Conservation (phyloP, 1,284 basidiomycete genomes). For the Boletus coffeatus region DNA sequence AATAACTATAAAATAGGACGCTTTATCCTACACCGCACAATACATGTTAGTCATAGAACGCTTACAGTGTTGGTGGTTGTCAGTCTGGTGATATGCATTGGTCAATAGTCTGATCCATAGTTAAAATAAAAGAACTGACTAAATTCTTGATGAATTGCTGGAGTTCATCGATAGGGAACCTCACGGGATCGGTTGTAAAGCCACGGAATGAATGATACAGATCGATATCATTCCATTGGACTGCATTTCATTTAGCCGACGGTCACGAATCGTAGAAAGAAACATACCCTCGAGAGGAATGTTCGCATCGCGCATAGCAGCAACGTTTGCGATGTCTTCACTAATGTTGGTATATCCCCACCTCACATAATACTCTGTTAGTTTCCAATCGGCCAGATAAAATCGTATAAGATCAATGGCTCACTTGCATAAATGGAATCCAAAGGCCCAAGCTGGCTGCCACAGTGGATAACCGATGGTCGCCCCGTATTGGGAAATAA, state of each 20-base stretch:
- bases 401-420: neutral
- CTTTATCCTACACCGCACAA: neutral
- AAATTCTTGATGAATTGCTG: slow-evolving; percentile 51
- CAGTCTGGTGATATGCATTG: slow-evolving; percentile 27
- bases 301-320: slow-evolving; percentile 53
- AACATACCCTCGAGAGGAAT: slow-evolving; percentile 59
- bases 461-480: slow-evolving; percentile 58
- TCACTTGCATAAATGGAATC: slow-evolving; percentile 65
- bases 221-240: slow-evolving; percentile 58
- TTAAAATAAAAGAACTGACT: slow-evolving; percentile 23
- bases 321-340: slow-evolving; percentile 46
- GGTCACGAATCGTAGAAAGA: neutral
- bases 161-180: slow-evolving; percentile 56
- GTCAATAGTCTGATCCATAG: slow-evolving; percentile 27
- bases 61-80: slow-evolving; percentile 41
- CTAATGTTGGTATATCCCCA: slow-evolving; percentile 53
- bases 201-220: slow-evolving; percentile 61
- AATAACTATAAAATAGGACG: slow-evolving; percentile 30
- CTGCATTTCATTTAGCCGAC: slow-evolving; percentile 1
- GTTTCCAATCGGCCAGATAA: neutral
- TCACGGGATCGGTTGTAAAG: slow-evolving; percentile 64
- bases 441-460: slow-evolving; percentile 66
- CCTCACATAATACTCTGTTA: slow-evolving; percentile 24
- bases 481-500: slow-evolving; percentile 62
- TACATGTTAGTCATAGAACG: neutral